phyloP scores from a whole-genome alignment of 495 filamentous ascomycete genomes.

The Podospora comata region DNA sequence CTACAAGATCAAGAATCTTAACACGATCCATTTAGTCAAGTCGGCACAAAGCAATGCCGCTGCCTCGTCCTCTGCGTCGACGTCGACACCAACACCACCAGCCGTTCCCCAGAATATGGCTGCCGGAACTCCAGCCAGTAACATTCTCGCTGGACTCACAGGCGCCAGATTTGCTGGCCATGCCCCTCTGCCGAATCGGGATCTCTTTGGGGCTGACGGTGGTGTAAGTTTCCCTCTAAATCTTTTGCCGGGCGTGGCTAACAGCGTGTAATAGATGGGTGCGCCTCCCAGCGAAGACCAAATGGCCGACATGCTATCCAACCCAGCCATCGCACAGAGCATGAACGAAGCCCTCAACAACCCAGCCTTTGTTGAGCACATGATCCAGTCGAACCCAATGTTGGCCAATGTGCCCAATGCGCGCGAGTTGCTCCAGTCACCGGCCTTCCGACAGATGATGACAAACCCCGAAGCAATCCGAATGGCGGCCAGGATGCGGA shows the following conservation, averaged over 20 bases:
- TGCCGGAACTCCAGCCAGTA: constrained; percentile 76
- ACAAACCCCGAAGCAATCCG: constrained; percentile 85
- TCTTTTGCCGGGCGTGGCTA: background rate
- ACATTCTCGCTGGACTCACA: constrained; percentile 85
- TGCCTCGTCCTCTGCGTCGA: constrained; percentile 50
- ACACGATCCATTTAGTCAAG: constrained; percentile 95
- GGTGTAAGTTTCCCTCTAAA: constrained; percentile 66
- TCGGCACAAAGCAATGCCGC: constrained; percentile 86
- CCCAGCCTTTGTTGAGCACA: constrained; percentile 84
- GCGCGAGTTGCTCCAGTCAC: constrained; percentile 78
- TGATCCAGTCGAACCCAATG: constrained; percentile 85
- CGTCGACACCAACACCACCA: constrained; percentile 50
- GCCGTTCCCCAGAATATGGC: constrained; percentile 86
- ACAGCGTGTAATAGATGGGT: constrained; percentile 66
- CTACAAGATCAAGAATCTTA: constrained; percentile 94
- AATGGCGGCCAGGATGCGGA: constrained; percentile 73
- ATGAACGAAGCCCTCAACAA: constrained; percentile 96
- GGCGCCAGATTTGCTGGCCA: constrained; percentile 93
- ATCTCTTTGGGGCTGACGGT: constrained; percentile 93
- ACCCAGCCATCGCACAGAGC: constrained; percentile 74
- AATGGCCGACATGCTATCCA: constrained; percentile 78
- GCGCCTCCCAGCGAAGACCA: constrained; percentile 74
- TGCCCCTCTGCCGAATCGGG: constrained; percentile 79
- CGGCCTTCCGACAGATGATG: constrained; percentile 88
- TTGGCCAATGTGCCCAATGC: constrained; percentile 79